phyloP scores from a whole-genome alignment of 2,329 filamentous ascomycete genomes.

The Phialemoniopsis sp. region DNA sequence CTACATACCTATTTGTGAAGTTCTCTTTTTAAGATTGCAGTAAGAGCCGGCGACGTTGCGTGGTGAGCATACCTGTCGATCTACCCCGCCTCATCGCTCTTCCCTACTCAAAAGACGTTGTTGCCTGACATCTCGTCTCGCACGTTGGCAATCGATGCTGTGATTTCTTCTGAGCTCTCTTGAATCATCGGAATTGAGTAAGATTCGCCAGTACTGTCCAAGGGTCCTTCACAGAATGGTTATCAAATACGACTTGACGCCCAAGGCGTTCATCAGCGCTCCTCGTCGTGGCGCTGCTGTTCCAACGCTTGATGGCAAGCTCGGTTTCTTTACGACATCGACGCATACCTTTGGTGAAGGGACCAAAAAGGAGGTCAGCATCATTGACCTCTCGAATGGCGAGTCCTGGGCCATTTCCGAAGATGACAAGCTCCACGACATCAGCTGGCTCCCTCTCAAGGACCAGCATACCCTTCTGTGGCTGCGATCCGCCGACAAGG shows the following conservation, averaged over 20 bases:
- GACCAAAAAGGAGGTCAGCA: conserved; percentile 25
- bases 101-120: no score
- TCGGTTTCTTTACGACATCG: conserved; percentile 29
- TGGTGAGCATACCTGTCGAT: no score
- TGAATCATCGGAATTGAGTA: no score
- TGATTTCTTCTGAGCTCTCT: no score
- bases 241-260: conserved; percentile 13
- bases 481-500: conserved; percentile 20
- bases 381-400: conserved; percentile 25
- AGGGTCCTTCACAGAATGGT: conserved; percentile 4
- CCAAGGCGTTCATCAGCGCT: conserved; percentile 13
- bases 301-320: conserved; percentile 29
- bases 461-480: conserved; percentile 19
- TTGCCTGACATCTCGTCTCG: no score
- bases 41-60: no score
- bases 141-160: no score
- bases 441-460: conserved; percentile 27
- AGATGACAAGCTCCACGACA: conserved; percentile 22
- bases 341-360: conserved; percentile 23
- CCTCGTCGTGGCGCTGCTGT: conserved; percentile 19
- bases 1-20: no score
- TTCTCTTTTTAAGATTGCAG: no score
- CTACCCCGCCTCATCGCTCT: no score
- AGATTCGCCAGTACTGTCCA: no score
- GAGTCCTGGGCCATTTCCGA: conserved; percentile 17